Percentiles rank a stretch among this genome's conserved stretches.
phyloP scores from a whole-genome alignment of 1,284 basidiomycete genomes.

The Lignosus rhinocerotis region DNA sequence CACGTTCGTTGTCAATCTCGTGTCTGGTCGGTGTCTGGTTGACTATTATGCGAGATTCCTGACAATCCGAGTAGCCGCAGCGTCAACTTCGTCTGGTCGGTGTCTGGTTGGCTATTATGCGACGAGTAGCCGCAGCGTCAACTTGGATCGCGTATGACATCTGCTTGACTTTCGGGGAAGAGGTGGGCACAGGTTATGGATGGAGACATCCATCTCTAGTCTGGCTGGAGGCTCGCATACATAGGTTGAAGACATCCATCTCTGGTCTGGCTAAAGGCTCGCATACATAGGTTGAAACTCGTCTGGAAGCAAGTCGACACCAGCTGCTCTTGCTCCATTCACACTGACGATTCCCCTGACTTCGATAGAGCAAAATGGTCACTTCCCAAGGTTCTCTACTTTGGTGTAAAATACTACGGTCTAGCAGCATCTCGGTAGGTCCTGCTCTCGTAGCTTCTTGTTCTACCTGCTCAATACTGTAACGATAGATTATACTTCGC shows the following conservation, averaged over 20 bases:
- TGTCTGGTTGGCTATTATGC: background rate
- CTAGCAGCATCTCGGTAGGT: slow-evolving; percentile 4
- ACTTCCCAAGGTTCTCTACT: slow-evolving; percentile 4
- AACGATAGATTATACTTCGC: too few relatives aligned
- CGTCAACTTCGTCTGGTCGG: slow-evolving; percentile 3
- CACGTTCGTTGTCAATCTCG: slow-evolving; percentile 5
- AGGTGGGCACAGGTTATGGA: background rate
- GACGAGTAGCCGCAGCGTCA: background rate
- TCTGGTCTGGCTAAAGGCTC: background rate
- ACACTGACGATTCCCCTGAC: background rate
- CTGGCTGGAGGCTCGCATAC: background rate
- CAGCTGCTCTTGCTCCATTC: background rate
- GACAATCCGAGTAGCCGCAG: background rate
- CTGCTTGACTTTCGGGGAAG: slow-evolving; percentile 1
- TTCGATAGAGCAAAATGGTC: slow-evolving; percentile 1
- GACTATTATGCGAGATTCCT: background rate
- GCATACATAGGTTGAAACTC: background rate
- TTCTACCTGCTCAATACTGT: background rate
- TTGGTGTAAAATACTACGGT: slow-evolving; percentile 6
- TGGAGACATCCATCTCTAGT: too few relatives aligned
- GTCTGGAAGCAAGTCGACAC: background rate
- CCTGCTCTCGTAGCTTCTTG: too few relatives aligned
- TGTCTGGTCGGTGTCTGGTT: background rate
- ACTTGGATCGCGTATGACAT: slow-evolving; percentile 10
- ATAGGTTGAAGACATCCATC: background rate